Evolutionary conservation across 2,329 filamentous ascomycete genomes (phyloP), one percentile per base, ranked within the genome.

Genomic region (Neobulgaria alba): DNA sequence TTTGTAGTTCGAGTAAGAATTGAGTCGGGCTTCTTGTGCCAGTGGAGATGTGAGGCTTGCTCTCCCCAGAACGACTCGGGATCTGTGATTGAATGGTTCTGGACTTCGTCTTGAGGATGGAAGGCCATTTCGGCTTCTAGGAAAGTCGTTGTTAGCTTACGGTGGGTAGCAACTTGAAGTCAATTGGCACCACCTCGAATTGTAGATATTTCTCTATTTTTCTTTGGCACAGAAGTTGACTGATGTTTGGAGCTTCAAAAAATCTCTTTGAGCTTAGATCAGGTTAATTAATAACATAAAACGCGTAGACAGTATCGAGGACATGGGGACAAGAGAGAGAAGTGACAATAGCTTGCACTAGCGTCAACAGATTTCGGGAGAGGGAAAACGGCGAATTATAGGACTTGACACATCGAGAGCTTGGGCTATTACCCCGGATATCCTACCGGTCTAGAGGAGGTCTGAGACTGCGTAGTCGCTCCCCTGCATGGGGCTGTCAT

Each of bases 41-140:
- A 95, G 61, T 82, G 66, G 3, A 96, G 68, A 16, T 83, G 75
- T 33, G 77, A 68, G 4, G 87, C 87, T 57, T 92, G 85, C 41
- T 71, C 68, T 16, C 66, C 66, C 87, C 87, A 94, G 65, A 93
- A 93, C 4, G 65, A 57, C 47, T 83, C 74, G 0, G 85, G 85
- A 49, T 83, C 66, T n/a, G 64, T 60, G 36, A 92, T 72, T 39
- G 85, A 89, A 46, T 49, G 55, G 19, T 47, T 29, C 36, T 59
- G 57, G 32, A 57, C 52, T 54, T 57, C 53, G 48, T 60, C 56
- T 53, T 60, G 58, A 7, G 50, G 55, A 39, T 58, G 56, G 30
- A 49, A 38, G 12, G 51, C 5, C 57, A 58, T 58, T 36, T 36
- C 51, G 35, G 23, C n/a, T 37, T 29, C 2, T 17, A 10, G 2